A percentile compares a stretch with the other conserved stretches of the same genome.
phyloP scores from a whole-genome alignment of 768 basidiomycete species.

The Rhodotorula diobovata region DNA sequence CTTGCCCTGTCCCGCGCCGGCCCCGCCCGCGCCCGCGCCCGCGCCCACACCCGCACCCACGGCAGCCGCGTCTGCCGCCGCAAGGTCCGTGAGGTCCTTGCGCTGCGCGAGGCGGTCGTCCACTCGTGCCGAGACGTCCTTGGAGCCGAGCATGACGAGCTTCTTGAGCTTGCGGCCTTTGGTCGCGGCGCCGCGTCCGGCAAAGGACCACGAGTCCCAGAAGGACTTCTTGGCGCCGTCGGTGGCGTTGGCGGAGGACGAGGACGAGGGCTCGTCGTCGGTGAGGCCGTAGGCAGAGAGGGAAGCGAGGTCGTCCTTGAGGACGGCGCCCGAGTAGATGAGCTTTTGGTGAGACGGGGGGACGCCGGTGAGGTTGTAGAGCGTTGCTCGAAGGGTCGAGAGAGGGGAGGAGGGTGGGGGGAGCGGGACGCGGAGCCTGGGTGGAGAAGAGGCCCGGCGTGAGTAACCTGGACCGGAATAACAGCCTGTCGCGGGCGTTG shows the following conservation, averaged over 20 bases:
- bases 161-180: conserved; percentile 26
- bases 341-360: conserved; percentile 63
- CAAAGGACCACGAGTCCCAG: conserved; percentile 32
- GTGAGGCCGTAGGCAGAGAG: conserved; percentile 34
- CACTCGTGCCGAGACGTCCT: conserved; percentile 28
- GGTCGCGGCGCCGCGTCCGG: not conserved
- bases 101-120: conserved; percentile 32
- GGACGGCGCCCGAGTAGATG: conserved; percentile 81
- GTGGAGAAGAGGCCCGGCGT: not conserved
- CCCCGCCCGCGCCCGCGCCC: not conserved
- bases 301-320: conserved; percentile 72
- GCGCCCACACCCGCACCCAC: not conserved
- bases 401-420: conserved; percentile 62
- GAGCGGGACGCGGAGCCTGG: conserved; percentile 55
- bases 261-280: not conserved
- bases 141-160: conserved; percentile 35
- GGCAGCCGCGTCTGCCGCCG: not conserved
- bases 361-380: conserved; percentile 73
- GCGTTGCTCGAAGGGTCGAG: conserved; percentile 56
- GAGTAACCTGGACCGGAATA: conserved; percentile 18
- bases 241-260: not conserved
- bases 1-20: not conserved
- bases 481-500: conserved; percentile 4
- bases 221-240: not conserved
- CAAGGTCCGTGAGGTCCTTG: conserved; percentile 24